Evolutionary conservation across 495 filamentous ascomycete genomes (phyloP), one percentile per base, ranked within the genome.

Genomic region (Friedmanniomyces simplex): DNA sequence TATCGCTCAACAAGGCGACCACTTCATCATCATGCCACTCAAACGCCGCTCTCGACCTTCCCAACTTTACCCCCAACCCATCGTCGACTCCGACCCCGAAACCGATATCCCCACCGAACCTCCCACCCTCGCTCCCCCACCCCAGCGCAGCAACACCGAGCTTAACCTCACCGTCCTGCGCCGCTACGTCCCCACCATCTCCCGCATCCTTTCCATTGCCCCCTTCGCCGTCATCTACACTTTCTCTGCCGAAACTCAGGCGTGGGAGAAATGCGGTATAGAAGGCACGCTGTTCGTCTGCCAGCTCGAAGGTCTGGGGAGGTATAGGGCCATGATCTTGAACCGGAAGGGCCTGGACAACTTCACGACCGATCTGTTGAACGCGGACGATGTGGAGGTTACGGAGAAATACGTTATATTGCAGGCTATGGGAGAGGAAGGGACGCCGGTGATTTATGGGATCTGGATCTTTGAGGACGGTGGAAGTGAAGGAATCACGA

Each of bases 271-370:
- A 68, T 75, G 74, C 42, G 82, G 79, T 37, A 73, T 87, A 16
- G 88, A 94, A 69, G 90, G 90, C 46, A 84, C 84, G 2, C 74
- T 95, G 43, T 96, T 95, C 71, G 77, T 94, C 37, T 90, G 84
- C 74, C 74, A 83, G 53, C 32, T 61, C 16, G 22, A 36, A 11
- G 58, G 39, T 10, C 8, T 6, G 5, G 53, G 53, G 7, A 71
- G 80, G 49, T 84, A 82, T 66, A 71, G 68, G 30, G 79, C 78
- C n/a, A 73, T 83, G 30, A 75, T 85, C 8, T 69, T 86, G 21
- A 85, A 85, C 55, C 72, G 82, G 4, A 75, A 79, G 13, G 78
- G 82, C 0, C 65, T 85, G 20, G 74, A 79, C 36, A 85, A 84
- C 62, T 85, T 84, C 63, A 66, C 71, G 25, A 67, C 74, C 0